Percentiles rank a stretch among this genome's conserved stretches.
phyloP scores from a whole-genome alignment of 371 early-diverging fungal species.

The Mortierella sp. region DNA sequence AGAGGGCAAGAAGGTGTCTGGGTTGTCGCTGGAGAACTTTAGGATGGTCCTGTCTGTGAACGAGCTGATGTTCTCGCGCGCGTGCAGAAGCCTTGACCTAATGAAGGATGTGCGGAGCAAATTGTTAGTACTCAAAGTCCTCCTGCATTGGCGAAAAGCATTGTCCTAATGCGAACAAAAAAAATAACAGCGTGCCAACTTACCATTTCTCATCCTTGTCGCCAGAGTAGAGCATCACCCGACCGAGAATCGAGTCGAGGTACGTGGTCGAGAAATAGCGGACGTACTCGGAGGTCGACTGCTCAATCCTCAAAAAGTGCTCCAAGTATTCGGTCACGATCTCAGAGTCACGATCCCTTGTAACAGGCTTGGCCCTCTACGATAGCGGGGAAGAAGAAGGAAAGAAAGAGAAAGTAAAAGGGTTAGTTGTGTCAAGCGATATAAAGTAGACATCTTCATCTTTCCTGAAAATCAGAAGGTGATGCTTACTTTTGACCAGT shows the following conservation, averaged over 20 bases:
- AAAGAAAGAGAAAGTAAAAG: neutral
- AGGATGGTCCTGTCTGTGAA: slow-evolving; percentile 38
- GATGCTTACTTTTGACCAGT: slow-evolving; percentile 30
- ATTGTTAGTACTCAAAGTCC: neutral
- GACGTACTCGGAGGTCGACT: slow-evolving; percentile 21
- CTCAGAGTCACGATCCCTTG: slow-evolving; percentile 22
- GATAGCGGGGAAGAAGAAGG: neutral
- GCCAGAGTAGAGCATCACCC: slow-evolving; percentile 37
- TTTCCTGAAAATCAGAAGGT: neutral
- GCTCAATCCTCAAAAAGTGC: slow-evolving; percentile 27
- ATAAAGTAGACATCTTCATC: neutral
- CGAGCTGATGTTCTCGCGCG: neutral
- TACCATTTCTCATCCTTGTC: slow-evolving; percentile 45
- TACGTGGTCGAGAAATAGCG: slow-evolving; percentile 24
- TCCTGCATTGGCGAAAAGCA: neutral
- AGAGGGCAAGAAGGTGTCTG: slow-evolving; percentile 37
- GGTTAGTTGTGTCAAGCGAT: neutral
- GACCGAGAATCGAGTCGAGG: slow-evolving; percentile 23
- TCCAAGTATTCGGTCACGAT: slow-evolving; percentile 26
- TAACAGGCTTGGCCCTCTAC: slow-evolving; percentile 29
- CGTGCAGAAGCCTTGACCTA: slow-evolving; percentile 33
- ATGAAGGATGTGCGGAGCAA: neutral
- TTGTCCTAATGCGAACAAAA: neutral
- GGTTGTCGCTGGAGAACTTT: slow-evolving; percentile 33
- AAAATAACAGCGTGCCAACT: neutral